These are phyloP conservation scores for Atkinsonella texensis DNA, from an alignment of 2,329 filamentous ascomycete species.

Conservation along the genomic window DNA sequence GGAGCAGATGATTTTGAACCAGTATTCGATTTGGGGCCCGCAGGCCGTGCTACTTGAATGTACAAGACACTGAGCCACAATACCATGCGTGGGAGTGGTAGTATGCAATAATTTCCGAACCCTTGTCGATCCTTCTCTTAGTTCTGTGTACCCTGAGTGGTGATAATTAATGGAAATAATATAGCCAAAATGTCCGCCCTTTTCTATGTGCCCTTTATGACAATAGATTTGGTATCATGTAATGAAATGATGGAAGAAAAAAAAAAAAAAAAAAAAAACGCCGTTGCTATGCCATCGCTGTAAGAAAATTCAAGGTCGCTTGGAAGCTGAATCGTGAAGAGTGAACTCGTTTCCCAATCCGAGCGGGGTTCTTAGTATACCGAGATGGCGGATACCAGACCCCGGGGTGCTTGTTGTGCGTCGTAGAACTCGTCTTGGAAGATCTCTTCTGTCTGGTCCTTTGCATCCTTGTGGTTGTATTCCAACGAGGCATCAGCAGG, in stretches of 20 bases:
- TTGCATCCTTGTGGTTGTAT: conserved; percentile 46
- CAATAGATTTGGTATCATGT: conserved; percentile 17
- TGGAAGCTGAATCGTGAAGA: conserved; percentile 1
- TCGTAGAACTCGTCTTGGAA: conserved; percentile 44
- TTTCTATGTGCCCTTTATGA: conserved; percentile 12
- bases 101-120: not conserved
- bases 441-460: conserved; percentile 31
- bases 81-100: conserved; percentile 1
- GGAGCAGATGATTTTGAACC: not conserved
- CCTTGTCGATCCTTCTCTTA: conserved; percentile 3
- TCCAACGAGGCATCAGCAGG: conserved; percentile 45
- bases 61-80: conserved; percentile 1
- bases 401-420: conserved; percentile 36
- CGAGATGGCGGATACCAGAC: conserved; percentile 42
- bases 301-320: conserved; percentile 6
- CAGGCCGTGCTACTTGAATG: not conserved
- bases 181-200: conserved; percentile 5
- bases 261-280: conserved; percentile 14
- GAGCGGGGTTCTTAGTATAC: conserved; percentile 39
- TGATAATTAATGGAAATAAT: conserved; percentile 3
- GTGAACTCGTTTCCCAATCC: not conserved
- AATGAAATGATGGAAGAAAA: not conserved
- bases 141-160: conserved; percentile 8
- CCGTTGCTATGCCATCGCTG: conserved; percentile 18
- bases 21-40: conserved; percentile 4